phyloP scores from a whole-genome alignment of 2,329 filamentous ascomycete genomes.

The Arachnomyces sp. region DNA sequence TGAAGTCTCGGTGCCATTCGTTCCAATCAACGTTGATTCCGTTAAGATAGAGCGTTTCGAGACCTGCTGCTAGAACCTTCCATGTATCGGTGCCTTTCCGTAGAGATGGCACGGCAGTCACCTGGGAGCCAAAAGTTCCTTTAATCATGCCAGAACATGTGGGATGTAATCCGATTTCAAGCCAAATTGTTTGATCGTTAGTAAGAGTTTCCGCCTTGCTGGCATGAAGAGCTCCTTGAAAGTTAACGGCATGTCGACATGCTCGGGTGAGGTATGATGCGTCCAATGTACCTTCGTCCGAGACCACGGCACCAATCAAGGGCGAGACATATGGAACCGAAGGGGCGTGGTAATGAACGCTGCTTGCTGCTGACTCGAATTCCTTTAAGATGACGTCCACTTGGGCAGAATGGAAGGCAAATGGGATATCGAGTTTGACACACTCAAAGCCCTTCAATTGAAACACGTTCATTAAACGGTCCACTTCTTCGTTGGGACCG shows the following conservation, averaged over 20 bases:
- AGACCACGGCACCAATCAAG: slow-evolving; percentile 53
- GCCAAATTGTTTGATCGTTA: slow-evolving; percentile 60
- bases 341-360: slow-evolving; percentile 52
- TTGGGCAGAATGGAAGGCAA: slow-evolving; percentile 60
- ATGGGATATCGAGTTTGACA: slow-evolving; percentile 57
- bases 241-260: slow-evolving; percentile 62
- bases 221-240: slow-evolving; percentile 54
- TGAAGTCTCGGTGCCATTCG: slow-evolving; percentile 60
- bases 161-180: slow-evolving; percentile 69
- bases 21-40: slow-evolving; percentile 63
- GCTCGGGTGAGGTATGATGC: slow-evolving; percentile 58
- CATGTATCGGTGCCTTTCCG: slow-evolving; percentile 57
- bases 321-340: slow-evolving; percentile 62
- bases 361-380: slow-evolving; percentile 49
- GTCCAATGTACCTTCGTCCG: slow-evolving; percentile 49
- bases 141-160: slow-evolving; percentile 63
- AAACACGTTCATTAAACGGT: slow-evolving; percentile 20
- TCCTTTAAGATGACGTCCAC: slow-evolving; percentile 56
- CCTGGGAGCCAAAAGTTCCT: slow-evolving; percentile 50
- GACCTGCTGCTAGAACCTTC: slow-evolving; percentile 54
- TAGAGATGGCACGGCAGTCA: slow-evolving; percentile 52
- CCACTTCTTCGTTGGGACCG: slow-evolving; percentile 30
- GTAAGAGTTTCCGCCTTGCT: slow-evolving; percentile 54
- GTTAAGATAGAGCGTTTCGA: slow-evolving; percentile 53
- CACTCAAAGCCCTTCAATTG: slow-evolving; percentile 46